Percentiles rank a stretch among this genome's conserved stretches.
Conservation (phyloP, 495 filamentous ascomycete genomes). For the Neurospora intermedia region DNA sequence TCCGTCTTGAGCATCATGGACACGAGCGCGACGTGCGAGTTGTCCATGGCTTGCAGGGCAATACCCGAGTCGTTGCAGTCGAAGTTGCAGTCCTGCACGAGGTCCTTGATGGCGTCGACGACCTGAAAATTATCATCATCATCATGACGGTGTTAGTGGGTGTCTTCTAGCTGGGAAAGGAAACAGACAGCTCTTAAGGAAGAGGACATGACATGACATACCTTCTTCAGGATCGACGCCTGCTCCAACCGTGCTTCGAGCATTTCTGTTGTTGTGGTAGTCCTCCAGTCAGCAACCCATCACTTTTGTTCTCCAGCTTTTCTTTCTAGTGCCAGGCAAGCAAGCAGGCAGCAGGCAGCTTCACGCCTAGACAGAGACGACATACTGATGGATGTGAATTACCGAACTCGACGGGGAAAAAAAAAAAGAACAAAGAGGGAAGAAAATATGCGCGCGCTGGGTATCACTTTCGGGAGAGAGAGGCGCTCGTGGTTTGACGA, state of each 20-base stretch:
- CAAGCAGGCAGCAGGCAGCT: not conserved
- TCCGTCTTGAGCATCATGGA: conserved; percentile 98
- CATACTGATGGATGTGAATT: not conserved
- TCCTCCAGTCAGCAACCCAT: not conserved
- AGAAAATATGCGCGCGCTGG: not conserved
- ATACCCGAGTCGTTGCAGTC: conserved; percentile 99
- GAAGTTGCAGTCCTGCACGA: conserved; percentile 99
- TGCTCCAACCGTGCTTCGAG: conserved; percentile 95
- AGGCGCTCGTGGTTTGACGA: not conserved
- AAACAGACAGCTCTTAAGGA: not conserved
- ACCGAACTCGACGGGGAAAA: not conserved
- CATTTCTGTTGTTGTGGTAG: conserved; percentile 38
- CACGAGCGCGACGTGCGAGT: conserved; percentile 96
- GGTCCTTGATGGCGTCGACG: conserved; percentile 97
- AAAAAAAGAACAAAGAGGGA: not conserved
- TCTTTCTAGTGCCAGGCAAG: not conserved
- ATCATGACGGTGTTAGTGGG: not conserved
- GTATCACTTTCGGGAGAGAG: not conserved
- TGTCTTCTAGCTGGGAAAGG: not conserved
- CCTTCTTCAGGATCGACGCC: conserved; percentile 92
- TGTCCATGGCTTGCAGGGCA: conserved; percentile 99
- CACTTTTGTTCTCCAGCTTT: not conserved
- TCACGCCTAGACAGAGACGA: not conserved
- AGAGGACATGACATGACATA: conserved; percentile 27
- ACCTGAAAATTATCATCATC: conserved; percentile 43